These are phyloP conservation scores for Pilasporangium apinafurcum DNA, from an alignment of 352 stramenopile genomes.

Conservation along the genomic window DNA sequence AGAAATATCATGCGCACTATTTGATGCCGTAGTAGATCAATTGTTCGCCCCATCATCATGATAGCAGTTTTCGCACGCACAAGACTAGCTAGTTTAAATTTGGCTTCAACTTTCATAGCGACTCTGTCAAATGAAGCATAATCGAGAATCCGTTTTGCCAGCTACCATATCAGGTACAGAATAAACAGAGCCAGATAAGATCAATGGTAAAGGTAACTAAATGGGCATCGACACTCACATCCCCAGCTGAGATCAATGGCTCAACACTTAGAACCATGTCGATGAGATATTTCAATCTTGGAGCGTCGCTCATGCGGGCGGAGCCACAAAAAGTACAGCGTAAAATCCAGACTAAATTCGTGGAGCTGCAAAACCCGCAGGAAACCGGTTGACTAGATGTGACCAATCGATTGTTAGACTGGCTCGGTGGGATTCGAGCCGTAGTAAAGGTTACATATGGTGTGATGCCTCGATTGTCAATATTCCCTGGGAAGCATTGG, in stretches of 20 bases:
- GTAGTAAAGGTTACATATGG: slow-evolving; percentile 59
- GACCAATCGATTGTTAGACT: slow-evolving; percentile 32
- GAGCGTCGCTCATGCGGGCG: slow-evolving; percentile 61
- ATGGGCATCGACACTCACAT: slow-evolving; percentile 18
- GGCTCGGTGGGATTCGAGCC: slow-evolving; percentile 41
- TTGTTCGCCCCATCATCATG: slow-evolving; percentile 79
- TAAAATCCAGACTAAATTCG: slow-evolving; percentile 60
- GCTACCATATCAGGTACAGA: slow-evolving; percentile 11
- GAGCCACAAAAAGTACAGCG: slow-evolving; percentile 69
- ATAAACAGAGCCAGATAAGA: background rate
- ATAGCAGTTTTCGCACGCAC: slow-evolving; percentile 68
- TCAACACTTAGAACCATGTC: slow-evolving; percentile 75
- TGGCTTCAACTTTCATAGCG: slow-evolving; percentile 63
- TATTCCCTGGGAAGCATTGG: slow-evolving; percentile 24
- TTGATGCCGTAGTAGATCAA: slow-evolving; percentile 39
- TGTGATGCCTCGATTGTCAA: slow-evolving; percentile 60
- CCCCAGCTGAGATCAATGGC: slow-evolving; percentile 41
- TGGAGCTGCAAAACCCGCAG: slow-evolving; percentile 70
- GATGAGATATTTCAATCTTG: slow-evolving; percentile 69
- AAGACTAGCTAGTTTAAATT: slow-evolving; percentile 74
- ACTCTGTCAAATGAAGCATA: slow-evolving; percentile 78
- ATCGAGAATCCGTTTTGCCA: slow-evolving; percentile 66
- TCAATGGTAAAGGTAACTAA: background rate
- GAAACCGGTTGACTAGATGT: slow-evolving; percentile 15
- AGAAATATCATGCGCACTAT: slow-evolving; percentile 75